Base-by-base conservation (phyloP, 2,329 filamentous ascomycete species). In the Grosmannia huntii region DNA sequence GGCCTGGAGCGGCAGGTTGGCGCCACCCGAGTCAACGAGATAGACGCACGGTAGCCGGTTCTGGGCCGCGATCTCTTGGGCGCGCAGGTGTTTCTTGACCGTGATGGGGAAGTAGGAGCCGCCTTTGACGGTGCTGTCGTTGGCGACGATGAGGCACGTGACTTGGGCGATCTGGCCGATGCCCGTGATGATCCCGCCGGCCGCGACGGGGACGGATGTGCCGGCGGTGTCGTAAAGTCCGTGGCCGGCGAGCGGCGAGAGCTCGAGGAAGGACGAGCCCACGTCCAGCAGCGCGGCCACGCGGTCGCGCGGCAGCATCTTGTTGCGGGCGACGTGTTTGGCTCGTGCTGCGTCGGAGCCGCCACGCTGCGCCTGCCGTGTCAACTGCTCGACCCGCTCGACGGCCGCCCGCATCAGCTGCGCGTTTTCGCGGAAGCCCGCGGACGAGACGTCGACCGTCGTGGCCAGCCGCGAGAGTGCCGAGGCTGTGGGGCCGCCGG, bases 41-140 rank as follows among this genome's bases (percentile, higher is more conserved):
- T 97, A 99, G 69, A 99, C 89, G 71, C 92, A 97, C 83, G 82
- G 82, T 48, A 85, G 71, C 51, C 80, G 85, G 71, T 97, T 97
- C 70, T 97, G 89, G 63, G 89, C 83, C 0, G 92, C 92, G 62
- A 97, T 87, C 31, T 87, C 85, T 71, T 99, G 94, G 5, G 92
- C 92, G 62, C 92, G 83, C 19, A 97, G 77, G 71, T 97, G 94
- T 77, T 99, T 99, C 76, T 96, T 96, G 60, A 97, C 89, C 0
- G 92, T 99, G 65, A 97, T 90, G 1, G 92, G 92, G 68, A 92
- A 97, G 73, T 99, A 99, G 1, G 92, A 95, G 27, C 92, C 92
- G 56, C 92, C 92, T 74, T 97, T 99, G 67, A 97, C 92, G 21
- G 92, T 96, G 74, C 89, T 95, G 70, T 96, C 92, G 69, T 97